Evolutionary conservation across 441 rosid species (phyloP).

Genomic region (Codiaeum variegatum): DNA sequence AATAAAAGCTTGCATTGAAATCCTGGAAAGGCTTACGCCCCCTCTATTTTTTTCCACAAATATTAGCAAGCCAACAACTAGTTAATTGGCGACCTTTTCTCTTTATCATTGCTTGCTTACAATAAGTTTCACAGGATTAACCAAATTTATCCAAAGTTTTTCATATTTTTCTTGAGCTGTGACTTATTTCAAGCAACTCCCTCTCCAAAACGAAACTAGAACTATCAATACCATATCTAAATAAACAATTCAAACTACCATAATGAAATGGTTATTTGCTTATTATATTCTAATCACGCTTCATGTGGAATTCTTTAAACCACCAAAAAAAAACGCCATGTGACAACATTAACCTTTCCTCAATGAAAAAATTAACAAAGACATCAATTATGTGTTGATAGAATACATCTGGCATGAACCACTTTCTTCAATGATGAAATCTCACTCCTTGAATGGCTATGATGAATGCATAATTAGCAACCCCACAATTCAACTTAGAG

Average conservation of each 20-base stretch:
- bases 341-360: background rate
- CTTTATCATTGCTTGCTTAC: background rate
- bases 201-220: background rate
- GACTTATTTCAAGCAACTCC: background rate
- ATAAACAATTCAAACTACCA: background rate
- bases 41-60: background rate
- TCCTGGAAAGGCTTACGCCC: background rate
- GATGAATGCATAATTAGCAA: background rate
- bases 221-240: background rate
- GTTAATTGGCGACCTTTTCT: background rate
- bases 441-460: background rate
- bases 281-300: background rate
- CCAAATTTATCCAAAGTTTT: background rate
- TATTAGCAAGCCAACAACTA: background rate
- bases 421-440: constrained; percentile 6
- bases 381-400: no score
- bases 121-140: background rate
- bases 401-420: background rate
- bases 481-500: background rate
- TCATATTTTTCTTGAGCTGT: background rate
- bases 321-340: background rate
- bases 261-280: background rate
- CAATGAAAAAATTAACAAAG: background rate
- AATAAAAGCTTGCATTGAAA: background rate
- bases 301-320: background rate